Conservation (phyloP, 2,329 filamentous ascomycete species). For the Fusarium concolor region DNA sequence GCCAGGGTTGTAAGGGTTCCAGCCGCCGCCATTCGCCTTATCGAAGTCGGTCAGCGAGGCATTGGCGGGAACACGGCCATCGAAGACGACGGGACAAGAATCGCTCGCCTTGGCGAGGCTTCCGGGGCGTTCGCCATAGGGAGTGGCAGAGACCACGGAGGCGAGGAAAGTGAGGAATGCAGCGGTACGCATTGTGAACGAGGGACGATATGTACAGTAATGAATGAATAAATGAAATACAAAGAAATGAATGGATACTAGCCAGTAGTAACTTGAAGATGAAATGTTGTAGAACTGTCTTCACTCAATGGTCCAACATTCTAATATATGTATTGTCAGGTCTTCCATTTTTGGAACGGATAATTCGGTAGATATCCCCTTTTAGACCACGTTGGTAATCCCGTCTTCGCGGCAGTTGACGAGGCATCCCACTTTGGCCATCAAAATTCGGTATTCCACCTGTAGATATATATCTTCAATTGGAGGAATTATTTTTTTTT, state of each 20-base stretch:
- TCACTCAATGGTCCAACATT: neutral
- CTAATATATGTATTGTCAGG: neutral
- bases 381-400: conserved; percentile 7
- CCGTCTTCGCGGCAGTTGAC: conserved; percentile 17
- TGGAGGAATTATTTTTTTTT: conserved; percentile 27
- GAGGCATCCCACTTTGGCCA: conserved; percentile 12
- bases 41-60: conserved; percentile 57
- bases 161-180: conserved; percentile 30
- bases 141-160: conserved; percentile 35
- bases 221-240: conserved; percentile 24
- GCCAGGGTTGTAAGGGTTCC: conserved; percentile 60
- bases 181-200: conserved; percentile 32
- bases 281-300: neutral
- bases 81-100: conserved; percentile 55
- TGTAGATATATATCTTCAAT: neutral
- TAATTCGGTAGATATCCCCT: conserved; percentile 27
- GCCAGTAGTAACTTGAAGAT: conserved; percentile 31
- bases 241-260: conserved; percentile 35
- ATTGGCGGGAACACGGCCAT: conserved; percentile 58
- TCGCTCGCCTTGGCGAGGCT: conserved; percentile 10
- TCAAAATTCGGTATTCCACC: neutral
- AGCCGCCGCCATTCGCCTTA: conserved; percentile 49
- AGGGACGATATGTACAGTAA: conserved; percentile 7
- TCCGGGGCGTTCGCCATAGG: conserved; percentile 12
- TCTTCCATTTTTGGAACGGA: conserved; percentile 1